Evolutionary conservation across 768 basidiomycete genomes (phyloP).

Genomic region (Amanita exitialis): DNA sequence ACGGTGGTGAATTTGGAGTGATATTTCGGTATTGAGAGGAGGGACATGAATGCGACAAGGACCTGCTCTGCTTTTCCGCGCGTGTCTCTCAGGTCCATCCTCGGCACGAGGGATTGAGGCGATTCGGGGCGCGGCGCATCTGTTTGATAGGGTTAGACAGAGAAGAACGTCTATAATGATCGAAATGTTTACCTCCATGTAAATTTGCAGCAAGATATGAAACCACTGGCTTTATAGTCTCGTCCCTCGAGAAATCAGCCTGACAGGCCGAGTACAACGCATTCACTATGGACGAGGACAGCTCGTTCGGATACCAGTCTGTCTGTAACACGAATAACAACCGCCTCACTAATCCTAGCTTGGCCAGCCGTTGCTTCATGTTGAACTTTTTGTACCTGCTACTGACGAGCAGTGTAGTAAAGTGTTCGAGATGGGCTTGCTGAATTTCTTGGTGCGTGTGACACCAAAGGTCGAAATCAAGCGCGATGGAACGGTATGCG

Average conservation of each 20-base stretch:
- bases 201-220: constrained; percentile 81
- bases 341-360: constrained; percentile 62
- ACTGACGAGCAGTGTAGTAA: constrained; percentile 57
- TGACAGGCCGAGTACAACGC: constrained; percentile 53
- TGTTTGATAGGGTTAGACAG: neutral
- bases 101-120: constrained; percentile 47
- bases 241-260: constrained; percentile 61
- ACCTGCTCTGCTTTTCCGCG: constrained; percentile 62
- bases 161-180: neutral
- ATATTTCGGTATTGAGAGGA: constrained; percentile 44
- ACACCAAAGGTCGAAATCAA: constrained; percentile 91
- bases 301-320: constrained; percentile 58
- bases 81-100: constrained; percentile 36
- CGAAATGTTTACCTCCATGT: constrained; percentile 42
- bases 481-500: constrained; percentile 74
- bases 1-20: constrained; percentile 63
- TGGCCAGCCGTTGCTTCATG: constrained; percentile 58
- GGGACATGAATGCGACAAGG: constrained; percentile 51
- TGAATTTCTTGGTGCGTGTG: constrained; percentile 64
- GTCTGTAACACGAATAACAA: constrained; percentile 78
- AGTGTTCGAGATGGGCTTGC: constrained; percentile 71
- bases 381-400: constrained; percentile 78
- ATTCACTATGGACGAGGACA: constrained; percentile 39
- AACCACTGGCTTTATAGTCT: constrained; percentile 75
- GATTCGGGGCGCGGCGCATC: constrained; percentile 18